A percentile compares a stretch with the other conserved stretches of the same genome.
Conservation (phyloP, 257 asterid genomes). For the Solanum pimpinellifolium region DNA sequence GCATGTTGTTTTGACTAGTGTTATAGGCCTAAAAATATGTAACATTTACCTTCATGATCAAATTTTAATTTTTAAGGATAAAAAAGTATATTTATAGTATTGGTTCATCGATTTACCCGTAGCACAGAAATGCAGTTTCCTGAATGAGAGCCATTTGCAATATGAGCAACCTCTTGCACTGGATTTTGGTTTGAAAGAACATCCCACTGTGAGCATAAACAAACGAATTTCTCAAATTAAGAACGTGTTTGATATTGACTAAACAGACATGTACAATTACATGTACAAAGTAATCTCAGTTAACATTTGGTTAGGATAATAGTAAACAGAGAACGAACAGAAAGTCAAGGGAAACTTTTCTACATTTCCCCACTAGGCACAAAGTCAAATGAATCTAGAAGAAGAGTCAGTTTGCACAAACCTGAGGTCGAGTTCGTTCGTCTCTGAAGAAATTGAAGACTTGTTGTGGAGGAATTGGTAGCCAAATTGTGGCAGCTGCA, state of each 20-base stretch:
- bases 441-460: slow-evolving; percentile 73
- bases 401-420: background rate
- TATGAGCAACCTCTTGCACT: slow-evolving; percentile 81
- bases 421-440: slow-evolving; percentile 79
- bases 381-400: background rate
- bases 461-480: slow-evolving; percentile 58
- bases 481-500: slow-evolving; percentile 92
- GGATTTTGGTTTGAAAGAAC: slow-evolving; percentile 82
- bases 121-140: slow-evolving; percentile 89
- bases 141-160: slow-evolving; percentile 90
- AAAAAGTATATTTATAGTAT: background rate
- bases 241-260: background rate
- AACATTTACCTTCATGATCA: background rate
- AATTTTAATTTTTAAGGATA: background rate
- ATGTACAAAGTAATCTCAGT: background rate
- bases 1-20: slow-evolving; percentile 77
- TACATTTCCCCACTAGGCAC: background rate
- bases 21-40: slow-evolving; percentile 43
- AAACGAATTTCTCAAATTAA: background rate
- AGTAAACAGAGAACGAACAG: background rate
- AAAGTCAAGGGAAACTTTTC: background rate
- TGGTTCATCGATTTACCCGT: slow-evolving; percentile 32
- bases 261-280: background rate
- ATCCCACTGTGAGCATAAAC: slow-evolving; percentile 62
- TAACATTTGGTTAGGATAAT: background rate